Conservation (phyloP, 192 early-diverging fungal species). For the Haplosporangium gracile region DNA sequence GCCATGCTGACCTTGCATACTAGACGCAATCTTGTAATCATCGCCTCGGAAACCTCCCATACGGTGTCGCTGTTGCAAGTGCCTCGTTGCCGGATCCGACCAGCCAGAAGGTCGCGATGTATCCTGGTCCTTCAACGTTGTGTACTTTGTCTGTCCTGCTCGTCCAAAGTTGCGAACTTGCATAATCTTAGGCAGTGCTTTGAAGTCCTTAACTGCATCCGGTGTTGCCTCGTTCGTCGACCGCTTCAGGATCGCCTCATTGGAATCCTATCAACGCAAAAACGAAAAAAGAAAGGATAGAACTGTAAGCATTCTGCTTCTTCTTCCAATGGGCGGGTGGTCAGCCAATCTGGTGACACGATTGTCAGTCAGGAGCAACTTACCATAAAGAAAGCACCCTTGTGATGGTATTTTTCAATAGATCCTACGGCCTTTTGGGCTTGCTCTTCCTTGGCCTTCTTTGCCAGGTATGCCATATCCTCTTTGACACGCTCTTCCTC, state of each 20-base stretch:
- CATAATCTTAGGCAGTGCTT: constrained; percentile 84
- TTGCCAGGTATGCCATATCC: constrained; percentile 68
- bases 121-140: constrained; percentile 87
- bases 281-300: constrained; percentile 12
- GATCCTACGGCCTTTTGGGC: constrained; percentile 71
- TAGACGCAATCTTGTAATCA: constrained; percentile 36
- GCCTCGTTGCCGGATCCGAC: constrained; percentile 33
- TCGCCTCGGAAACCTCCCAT: constrained; percentile 39
- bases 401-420: constrained; percentile 87
- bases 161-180: constrained; percentile 93
- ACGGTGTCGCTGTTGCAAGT: constrained; percentile 24
- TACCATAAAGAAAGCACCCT: constrained; percentile 89
- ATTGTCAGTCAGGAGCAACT: background rate
- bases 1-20: constrained; percentile 25
- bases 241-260: constrained; percentile 69
- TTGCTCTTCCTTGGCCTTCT: constrained; percentile 66
- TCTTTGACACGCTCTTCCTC: constrained; percentile 85
- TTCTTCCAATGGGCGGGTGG: background rate
- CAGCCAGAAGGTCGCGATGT: constrained; percentile 67
- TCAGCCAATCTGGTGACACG: too few species aligned
- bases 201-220: constrained; percentile 69
- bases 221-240: constrained; percentile 81
- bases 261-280: constrained; percentile 49
- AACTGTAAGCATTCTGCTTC: background rate
- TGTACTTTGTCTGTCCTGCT: constrained; percentile 90